Evolutionary conservation across 2,329 filamentous ascomycete genomes (phyloP).

Genomic region (Diaporthe sp.): DNA sequence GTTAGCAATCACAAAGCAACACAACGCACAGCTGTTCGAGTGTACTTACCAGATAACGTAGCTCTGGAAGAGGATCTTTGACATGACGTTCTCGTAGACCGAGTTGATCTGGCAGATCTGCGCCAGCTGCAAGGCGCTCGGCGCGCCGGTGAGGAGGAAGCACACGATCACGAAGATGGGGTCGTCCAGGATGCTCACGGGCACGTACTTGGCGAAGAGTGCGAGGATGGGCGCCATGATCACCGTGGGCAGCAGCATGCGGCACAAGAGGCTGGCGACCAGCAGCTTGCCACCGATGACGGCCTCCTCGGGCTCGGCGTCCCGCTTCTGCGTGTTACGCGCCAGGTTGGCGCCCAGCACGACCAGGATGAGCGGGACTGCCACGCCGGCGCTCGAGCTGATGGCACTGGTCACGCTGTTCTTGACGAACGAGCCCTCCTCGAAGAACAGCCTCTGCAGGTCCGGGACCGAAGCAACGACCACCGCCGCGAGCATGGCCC

Average conservation of each 20-base stretch:
- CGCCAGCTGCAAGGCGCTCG: slow-evolving; percentile 91
- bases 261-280: slow-evolving; percentile 84
- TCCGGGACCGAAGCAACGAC: slow-evolving; percentile 87
- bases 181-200: slow-evolving; percentile 93
- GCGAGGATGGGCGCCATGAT: slow-evolving; percentile 94
- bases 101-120: slow-evolving; percentile 99
- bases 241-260: slow-evolving; percentile 91
- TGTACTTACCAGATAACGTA: slow-evolving; percentile 87
- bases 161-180: slow-evolving; percentile 98
- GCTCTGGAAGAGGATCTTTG: slow-evolving; percentile 91
- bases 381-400: slow-evolving; percentile 86
- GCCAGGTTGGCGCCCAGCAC: slow-evolving; percentile 95
- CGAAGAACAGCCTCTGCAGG: slow-evolving; percentile 88
- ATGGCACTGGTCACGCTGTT: slow-evolving; percentile 94
- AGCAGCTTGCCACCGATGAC: slow-evolving; percentile 79
- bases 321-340: slow-evolving; percentile 83
- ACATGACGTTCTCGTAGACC: slow-evolving; percentile 96
- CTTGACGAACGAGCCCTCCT: slow-evolving; percentile 86
- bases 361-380: slow-evolving; percentile 93
- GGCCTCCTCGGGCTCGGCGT: slow-evolving; percentile 77
- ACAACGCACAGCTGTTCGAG: not conserved
- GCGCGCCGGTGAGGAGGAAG: slow-evolving; percentile 94
- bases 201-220: slow-evolving; percentile 87
- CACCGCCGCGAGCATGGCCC: slow-evolving; percentile 95
- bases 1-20: slow-evolving; percentile 40